Conservation (phyloP, 257 asterid species). For the Penstemon davidsonii region DNA sequence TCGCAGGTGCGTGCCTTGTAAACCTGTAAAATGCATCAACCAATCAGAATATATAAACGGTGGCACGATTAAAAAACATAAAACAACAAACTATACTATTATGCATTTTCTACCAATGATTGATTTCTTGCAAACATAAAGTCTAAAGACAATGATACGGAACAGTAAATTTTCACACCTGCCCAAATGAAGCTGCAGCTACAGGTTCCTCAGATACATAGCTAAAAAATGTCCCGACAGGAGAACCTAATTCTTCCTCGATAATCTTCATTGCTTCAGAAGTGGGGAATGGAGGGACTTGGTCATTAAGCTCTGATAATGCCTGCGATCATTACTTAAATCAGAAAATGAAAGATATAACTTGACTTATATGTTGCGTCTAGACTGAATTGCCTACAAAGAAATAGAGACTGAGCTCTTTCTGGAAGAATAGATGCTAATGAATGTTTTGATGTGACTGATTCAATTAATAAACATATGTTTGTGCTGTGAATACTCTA, state of each 20-base stretch:
- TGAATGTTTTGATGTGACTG: slow-evolving; percentile 4
- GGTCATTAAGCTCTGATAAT: slow-evolving; percentile 88
- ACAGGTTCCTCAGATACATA: slow-evolving; percentile 82
- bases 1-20: slow-evolving; percentile 78
- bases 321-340: slow-evolving; percentile 74
- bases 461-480: not conserved
- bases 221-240: slow-evolving; percentile 60
- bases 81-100: not conserved
- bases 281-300: slow-evolving; percentile 85
- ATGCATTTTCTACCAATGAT: slow-evolving; percentile 14
- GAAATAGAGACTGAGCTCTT: slow-evolving; percentile 8
- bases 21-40: slow-evolving; percentile 49
- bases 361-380: slow-evolving; percentile 21
- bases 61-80: slow-evolving; percentile 12
- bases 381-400: slow-evolving; percentile 18
- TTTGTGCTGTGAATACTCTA: not conserved
- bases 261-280: slow-evolving; percentile 80
- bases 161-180: slow-evolving; percentile 54
- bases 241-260: slow-evolving; percentile 88
- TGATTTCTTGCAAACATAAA: slow-evolving; percentile 11
- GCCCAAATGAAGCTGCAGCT: slow-evolving; percentile 99
- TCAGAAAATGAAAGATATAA: slow-evolving; percentile 39
- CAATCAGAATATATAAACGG: slow-evolving; percentile 26
- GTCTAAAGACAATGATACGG: slow-evolving; percentile 17
- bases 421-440: slow-evolving; percentile 6